Percentiles rank a stretch among this genome's conserved stretches.
phyloP scores from a whole-genome alignment of 2,329 filamentous ascomycete species.

The Neoscytalidium dimidiatum region DNA sequence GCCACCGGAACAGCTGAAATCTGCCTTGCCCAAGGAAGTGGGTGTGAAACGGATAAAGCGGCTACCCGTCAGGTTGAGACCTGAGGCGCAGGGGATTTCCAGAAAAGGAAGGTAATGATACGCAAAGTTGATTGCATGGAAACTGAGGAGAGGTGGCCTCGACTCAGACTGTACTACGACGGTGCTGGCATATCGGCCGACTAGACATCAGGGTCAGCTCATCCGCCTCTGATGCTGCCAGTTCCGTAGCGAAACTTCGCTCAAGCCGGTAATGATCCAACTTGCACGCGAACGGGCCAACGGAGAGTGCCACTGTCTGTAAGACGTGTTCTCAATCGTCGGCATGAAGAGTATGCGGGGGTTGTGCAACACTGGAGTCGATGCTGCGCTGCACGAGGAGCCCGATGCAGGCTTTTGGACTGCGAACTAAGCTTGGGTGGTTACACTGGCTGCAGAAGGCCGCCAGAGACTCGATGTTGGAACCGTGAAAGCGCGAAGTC shows the following conservation, averaged over 20 bases:
- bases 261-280: neutral
- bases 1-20: neutral
- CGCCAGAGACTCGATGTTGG: neutral
- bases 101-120: neutral
- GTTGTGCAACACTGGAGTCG: neutral
- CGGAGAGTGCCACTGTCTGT: neutral
- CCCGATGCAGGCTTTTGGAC: neutral
- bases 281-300: neutral
- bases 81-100: neutral
- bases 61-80: neutral
- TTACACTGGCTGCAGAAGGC: neutral
- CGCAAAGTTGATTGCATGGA: neutral
- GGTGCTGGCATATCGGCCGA: neutral
- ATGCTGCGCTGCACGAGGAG: constrained; percentile 2
- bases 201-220: neutral
- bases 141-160: constrained; percentile 3
- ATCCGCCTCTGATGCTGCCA: neutral
- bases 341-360: neutral
- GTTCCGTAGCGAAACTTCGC: neutral
- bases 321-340: neutral
- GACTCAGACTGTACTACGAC: neutral
- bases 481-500: neutral
- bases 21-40: neutral
- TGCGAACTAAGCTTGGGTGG: neutral
- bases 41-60: neutral